Conservation (phyloP, 2,329 filamentous ascomycete genomes). For the Hypoxylon sp. region DNA sequence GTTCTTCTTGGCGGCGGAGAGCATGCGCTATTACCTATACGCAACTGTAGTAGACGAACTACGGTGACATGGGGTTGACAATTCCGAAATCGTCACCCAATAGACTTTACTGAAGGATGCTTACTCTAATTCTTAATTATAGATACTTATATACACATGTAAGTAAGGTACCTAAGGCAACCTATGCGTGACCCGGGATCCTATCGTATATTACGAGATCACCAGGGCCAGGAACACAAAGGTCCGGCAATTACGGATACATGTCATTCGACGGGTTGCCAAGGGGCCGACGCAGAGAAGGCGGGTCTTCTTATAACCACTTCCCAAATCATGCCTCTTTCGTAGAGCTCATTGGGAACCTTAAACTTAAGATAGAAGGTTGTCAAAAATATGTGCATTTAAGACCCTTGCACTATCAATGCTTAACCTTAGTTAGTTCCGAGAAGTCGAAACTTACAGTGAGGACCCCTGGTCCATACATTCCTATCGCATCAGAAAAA, state of each 20-base stretch:
- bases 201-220: not conserved
- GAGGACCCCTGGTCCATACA: slow-evolving; percentile 11
- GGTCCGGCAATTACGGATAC: not conserved
- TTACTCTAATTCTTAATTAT: not conserved
- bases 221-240: not conserved
- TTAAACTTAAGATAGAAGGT: slow-evolving; percentile 11
- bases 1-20: not conserved
- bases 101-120: not conserved
- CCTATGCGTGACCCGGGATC: not conserved
- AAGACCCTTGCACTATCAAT: slow-evolving; percentile 20
- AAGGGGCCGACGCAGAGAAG: slow-evolving; percentile 4
- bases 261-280: not conserved
- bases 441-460: slow-evolving; percentile 39
- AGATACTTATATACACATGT: not conserved
- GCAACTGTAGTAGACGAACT: not conserved
- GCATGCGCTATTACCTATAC: not conserved
- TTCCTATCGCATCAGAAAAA: slow-evolving; percentile 23
- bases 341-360: slow-evolving; percentile 11
- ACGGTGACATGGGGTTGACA: not conserved
- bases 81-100: not conserved
- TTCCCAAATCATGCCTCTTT: slow-evolving; percentile 1
- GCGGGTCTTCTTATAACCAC: not conserved
- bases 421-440: slow-evolving; percentile 22
- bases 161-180: slow-evolving; percentile 1
- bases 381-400: slow-evolving; percentile 10